phyloP scores from a whole-genome alignment of 2,329 filamentous ascomycete species.

The Colletotrichum neosansevieriae region DNA sequence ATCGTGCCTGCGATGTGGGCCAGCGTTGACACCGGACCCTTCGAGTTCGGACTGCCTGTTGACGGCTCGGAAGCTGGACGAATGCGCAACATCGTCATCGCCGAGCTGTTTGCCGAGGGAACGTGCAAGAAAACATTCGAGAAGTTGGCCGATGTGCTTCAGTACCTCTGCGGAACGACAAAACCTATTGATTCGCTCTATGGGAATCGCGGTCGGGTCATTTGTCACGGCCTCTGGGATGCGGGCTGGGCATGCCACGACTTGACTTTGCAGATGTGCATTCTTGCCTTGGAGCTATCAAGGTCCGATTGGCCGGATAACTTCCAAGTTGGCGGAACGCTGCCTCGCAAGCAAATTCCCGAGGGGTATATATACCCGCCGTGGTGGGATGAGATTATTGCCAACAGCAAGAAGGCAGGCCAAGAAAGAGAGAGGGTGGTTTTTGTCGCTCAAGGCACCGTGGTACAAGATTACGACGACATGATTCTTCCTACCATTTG shows the following conservation, averaged over 20 bases:
- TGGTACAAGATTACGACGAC: conserved; percentile 53
- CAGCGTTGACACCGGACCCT: conserved; percentile 43
- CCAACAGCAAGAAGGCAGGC: conserved; percentile 19
- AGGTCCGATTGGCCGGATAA: conserved; percentile 51
- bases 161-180: conserved; percentile 8
- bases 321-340: conserved; percentile 58
- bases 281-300: conserved; percentile 54
- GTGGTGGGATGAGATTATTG: conserved; percentile 59
- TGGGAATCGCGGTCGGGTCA: neutral
- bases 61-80: conserved; percentile 12
- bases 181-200: neutral
- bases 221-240: conserved; percentile 20
- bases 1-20: too few relatives aligned
- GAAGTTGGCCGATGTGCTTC: conserved; percentile 6
- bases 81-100: conserved; percentile 10
- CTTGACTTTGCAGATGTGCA: conserved; percentile 51
- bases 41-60: conserved; percentile 50
- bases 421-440: conserved; percentile 53
- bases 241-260: conserved; percentile 15
- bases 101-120: conserved; percentile 9
- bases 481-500: conserved; percentile 59
- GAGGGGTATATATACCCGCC: conserved; percentile 49
- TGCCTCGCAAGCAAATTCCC: conserved; percentile 49
- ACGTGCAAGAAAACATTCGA: conserved; percentile 12
- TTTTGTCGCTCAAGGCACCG: conserved; percentile 61